phyloP scores from a whole-genome alignment of 2,329 filamentous ascomycete species.

The Aschersonia sp. region DNA sequence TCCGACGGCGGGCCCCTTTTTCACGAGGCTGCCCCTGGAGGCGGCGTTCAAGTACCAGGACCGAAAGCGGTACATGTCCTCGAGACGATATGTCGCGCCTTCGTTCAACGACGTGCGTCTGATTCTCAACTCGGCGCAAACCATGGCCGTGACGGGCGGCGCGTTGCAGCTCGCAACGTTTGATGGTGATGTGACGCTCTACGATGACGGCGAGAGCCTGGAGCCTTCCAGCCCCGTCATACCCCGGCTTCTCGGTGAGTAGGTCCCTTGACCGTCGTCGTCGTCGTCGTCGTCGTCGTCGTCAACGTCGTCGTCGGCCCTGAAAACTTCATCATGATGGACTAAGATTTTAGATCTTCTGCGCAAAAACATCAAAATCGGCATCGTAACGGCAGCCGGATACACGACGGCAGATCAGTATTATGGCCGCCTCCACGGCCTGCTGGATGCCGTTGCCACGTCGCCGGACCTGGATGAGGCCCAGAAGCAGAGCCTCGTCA shows the following conservation, averaged over 20 bases:
- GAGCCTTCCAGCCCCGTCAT: constrained; percentile 67
- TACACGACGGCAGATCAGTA: constrained; percentile 83
- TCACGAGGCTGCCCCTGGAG: constrained; percentile 73
- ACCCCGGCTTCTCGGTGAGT: constrained; percentile 35
- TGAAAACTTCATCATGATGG: too few relatives aligned
- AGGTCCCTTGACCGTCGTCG: neutral
- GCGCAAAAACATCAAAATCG: constrained; percentile 64
- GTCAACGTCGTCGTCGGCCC: too few relatives aligned
- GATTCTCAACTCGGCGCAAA: constrained; percentile 86
- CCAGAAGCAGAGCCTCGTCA: constrained; percentile 66
- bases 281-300: too few relatives aligned
- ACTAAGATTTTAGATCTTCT: constrained; percentile 43
- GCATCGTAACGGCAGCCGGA: constrained; percentile 91
- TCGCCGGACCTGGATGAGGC: constrained; percentile 43
- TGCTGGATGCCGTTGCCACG: constrained; percentile 62
- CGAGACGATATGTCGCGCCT: constrained; percentile 80
- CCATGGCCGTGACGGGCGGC: constrained; percentile 75
- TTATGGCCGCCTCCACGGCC: constrained; percentile 71
- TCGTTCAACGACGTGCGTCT: constrained; percentile 95
- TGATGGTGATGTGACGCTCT: constrained; percentile 93
- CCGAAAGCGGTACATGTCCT: constrained; percentile 70
- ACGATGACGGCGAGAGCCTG: constrained; percentile 75
- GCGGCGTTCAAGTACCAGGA: constrained; percentile 91
- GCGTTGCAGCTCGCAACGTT: constrained; percentile 81
- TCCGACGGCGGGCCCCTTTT: constrained; percentile 83